These are phyloP conservation scores for Amanita molliuscula DNA, from an alignment of 768 basidiomycete genomes.

Conservation along the genomic window DNA sequence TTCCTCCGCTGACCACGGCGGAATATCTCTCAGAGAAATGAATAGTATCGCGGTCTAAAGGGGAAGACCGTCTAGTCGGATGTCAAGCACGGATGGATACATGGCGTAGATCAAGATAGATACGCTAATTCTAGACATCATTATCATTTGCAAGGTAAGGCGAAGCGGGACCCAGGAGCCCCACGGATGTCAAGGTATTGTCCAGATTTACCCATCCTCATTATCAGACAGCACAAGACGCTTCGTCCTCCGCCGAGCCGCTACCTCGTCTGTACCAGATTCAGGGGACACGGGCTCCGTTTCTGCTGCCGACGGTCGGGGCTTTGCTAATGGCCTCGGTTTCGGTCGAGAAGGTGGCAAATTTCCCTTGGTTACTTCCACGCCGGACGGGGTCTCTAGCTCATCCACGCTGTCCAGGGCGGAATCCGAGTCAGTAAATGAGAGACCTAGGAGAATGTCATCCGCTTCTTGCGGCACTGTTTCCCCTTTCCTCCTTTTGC, in stretches of 20 bases:
- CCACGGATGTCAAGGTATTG: no score
- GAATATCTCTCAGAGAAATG: neutral
- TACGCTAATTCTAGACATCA: neutral
- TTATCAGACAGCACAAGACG: constrained; percentile 12
- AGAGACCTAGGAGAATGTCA: constrained; percentile 11
- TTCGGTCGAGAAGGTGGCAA: constrained; percentile 24
- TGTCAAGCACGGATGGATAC: neutral
- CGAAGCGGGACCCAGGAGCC: neutral
- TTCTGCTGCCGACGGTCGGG: neutral
- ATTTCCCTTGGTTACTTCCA: constrained; percentile 3
- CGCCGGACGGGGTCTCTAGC: constrained; percentile 2
- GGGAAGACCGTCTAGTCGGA: neutral
- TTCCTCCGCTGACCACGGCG: constrained; percentile 7
- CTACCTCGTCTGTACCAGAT: neutral
- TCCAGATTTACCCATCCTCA: constrained; percentile 10
- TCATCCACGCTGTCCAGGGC: constrained; percentile 16
- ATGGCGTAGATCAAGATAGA: neutral
- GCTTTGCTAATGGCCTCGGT: constrained; percentile 21
- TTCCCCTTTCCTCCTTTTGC: constrained; percentile 25
- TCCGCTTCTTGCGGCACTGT: constrained; percentile 11
- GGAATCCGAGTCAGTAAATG: constrained; percentile 12
- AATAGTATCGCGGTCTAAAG: neutral
- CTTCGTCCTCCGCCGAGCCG: constrained; percentile 6
- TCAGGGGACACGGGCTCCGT: neutral
- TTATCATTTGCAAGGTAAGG: neutral